Evolutionary conservation across 169 alveolate species (phyloP), one percentile per base, ranked within the genome.

Genomic region (Toxoplasma gondii): DNA sequence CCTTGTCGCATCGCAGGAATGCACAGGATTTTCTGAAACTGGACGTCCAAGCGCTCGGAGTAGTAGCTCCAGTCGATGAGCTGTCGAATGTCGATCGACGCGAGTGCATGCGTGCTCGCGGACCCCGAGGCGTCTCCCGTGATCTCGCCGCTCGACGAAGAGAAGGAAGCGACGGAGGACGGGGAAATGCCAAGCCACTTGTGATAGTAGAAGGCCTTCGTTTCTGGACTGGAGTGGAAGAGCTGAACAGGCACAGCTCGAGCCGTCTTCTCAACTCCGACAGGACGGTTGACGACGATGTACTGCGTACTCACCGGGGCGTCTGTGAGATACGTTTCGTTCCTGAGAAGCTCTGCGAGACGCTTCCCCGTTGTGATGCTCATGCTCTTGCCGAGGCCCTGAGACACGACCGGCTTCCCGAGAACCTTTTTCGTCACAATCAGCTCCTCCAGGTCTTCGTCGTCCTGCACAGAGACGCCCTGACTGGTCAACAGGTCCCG

Each of bases 11-110:
- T 44, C 43, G 95, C 99, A 10, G 99, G 99, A 58, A 98, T 98
- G 49, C 98, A 96, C 43, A 98, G 96, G 81, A 98, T 97, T 95
- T 98, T 98, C 83, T 96, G 96, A 31, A 98, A 97, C 36, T 98
- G 95, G 53, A 97, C 97, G 4, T 97, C 97, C 36, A 98, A 95
- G 95, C 99, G 98, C 80, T 43, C 78, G 10, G 87, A 98, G 95
- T 98, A 98, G 95, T 98, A 98, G 29, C 96, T 97, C 99, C 99
- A 98, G 94, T 98, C 99, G 86, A 98, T 96, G 29, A 98, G 97
- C 43, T 95, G 96, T 36, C 98, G 96, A 96, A 98, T 97, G 95
- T 90, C 96, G 80, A 45, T 43, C 41, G 34, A 38, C 38, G 39
- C 53, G 41, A 41, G 81, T 2, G 84, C 43, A 27, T 1, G 49